Evolutionary conservation across 176 grass and related monocot genomes (phyloP).

Genomic region (Oryza australiensis): DNA sequence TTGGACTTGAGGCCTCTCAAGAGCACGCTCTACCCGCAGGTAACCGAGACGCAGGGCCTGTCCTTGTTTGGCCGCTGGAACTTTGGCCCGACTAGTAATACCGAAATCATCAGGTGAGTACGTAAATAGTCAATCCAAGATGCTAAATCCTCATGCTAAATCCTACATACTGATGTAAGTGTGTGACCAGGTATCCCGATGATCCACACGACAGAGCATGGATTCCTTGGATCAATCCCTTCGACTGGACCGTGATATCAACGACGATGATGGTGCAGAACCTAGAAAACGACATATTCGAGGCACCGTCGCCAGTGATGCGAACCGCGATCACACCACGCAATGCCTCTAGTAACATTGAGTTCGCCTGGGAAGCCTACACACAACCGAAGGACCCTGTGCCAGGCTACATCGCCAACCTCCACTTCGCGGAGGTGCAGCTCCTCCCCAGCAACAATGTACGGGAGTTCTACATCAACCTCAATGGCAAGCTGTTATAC

Average conservation of each 20-base stretch:
- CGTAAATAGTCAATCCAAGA: no score
- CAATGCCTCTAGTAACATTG: constrained; percentile 28
- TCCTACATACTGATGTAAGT: no score
- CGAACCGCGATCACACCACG: constrained; percentile 36
- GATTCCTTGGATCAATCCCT: not conserved
- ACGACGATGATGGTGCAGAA: not conserved
- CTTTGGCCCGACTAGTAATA: constrained; percentile 8
- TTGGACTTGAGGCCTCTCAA: constrained; percentile 49
- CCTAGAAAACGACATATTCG: not conserved
- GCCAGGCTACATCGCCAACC: constrained; percentile 11
- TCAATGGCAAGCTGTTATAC: constrained; percentile 16
- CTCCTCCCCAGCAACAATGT: not conserved
- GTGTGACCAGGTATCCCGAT: constrained; percentile 38
- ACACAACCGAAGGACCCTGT: not conserved
- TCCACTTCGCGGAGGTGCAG: constrained; percentile 45
- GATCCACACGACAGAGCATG: constrained; percentile 38
- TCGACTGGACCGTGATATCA: constrained; percentile 11
- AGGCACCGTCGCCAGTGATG: constrained; percentile 40
- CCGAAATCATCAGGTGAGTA: not conserved
- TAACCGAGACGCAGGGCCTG: constrained; percentile 8
- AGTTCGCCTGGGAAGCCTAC: not conserved
- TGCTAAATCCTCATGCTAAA: not conserved
- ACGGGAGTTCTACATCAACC: constrained; percentile 39
- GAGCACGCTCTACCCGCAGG: not conserved
- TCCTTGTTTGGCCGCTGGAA: constrained; percentile 27